A percentile compares a stretch with the other conserved stretches of the same genome.
These are phyloP conservation scores for Sporothrix dimorphospora DNA, from an alignment of 2,329 filamentous ascomycete species.

Conservation along the genomic window DNA sequence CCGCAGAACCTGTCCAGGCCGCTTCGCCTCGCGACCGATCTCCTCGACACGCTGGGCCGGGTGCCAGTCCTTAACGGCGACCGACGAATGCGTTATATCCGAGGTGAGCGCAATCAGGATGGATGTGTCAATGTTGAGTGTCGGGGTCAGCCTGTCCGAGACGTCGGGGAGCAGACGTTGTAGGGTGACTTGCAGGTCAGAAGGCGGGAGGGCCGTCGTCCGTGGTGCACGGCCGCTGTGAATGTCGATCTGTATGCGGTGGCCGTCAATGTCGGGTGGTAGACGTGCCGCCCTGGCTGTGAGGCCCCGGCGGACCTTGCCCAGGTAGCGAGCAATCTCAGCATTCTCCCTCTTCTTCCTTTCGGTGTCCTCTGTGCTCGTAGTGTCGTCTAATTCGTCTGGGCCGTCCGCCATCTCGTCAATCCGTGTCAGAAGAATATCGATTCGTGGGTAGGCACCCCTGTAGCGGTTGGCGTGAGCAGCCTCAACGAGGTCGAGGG, in stretches of 20 bases:
- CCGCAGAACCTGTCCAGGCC: slow-evolving; percentile 58
- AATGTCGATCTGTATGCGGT: slow-evolving; percentile 35
- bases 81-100: slow-evolving; percentile 65
- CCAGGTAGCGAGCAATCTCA: slow-evolving; percentile 39
- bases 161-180: slow-evolving; percentile 35
- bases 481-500: slow-evolving; percentile 38
- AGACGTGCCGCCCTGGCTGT: neutral
- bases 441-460: slow-evolving; percentile 36
- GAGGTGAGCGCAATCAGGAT: slow-evolving; percentile 73
- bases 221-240: slow-evolving; percentile 38
- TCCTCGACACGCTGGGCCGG: slow-evolving; percentile 66
- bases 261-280: slow-evolving; percentile 32
- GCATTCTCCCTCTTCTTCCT: neutral
- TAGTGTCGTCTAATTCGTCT: slow-evolving; percentile 33
- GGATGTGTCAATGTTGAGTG: slow-evolving; percentile 67
- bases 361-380: neutral
- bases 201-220: slow-evolving; percentile 31
- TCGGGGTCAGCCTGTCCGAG: slow-evolving; percentile 37
- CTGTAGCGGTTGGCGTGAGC: slow-evolving; percentile 38
- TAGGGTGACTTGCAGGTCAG: slow-evolving; percentile 34
- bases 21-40: slow-evolving; percentile 64
- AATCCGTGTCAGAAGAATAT: slow-evolving; percentile 39
- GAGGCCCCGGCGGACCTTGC: slow-evolving; percentile 32
- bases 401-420: slow-evolving; percentile 34
- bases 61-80: slow-evolving; percentile 45